Conservation (phyloP, 2,329 filamentous ascomycete species). For the Coniochaeta sp. region DNA sequence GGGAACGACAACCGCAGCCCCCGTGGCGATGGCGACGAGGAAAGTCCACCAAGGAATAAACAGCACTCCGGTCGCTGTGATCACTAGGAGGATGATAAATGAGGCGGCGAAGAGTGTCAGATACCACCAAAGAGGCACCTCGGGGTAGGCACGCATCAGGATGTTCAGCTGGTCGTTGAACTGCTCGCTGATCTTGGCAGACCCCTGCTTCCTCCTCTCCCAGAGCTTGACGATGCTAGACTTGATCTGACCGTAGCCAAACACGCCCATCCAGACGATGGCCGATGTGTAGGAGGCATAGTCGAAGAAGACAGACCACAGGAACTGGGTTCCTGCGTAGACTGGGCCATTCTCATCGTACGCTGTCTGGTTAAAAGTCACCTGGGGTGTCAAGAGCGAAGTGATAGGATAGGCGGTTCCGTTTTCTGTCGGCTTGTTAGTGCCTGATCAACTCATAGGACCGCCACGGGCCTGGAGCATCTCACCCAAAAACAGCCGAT, state of each 20-base stretch:
- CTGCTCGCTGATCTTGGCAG: slow-evolving; percentile 40
- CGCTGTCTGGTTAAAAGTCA: slow-evolving; percentile 31
- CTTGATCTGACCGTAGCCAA: slow-evolving; percentile 41
- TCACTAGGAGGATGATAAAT: slow-evolving; percentile 36
- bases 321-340: slow-evolving; percentile 49
- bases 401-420: slow-evolving; percentile 35
- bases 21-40: slow-evolving; percentile 47
- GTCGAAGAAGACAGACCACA: slow-evolving; percentile 54
- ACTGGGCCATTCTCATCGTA: slow-evolving; percentile 43
- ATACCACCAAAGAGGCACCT: slow-evolving; percentile 55
- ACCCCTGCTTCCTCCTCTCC: slow-evolving; percentile 25
- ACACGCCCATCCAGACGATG: slow-evolving; percentile 50
- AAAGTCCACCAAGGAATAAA: slow-evolving; percentile 55
- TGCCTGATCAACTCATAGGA: no score
- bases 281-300: slow-evolving; percentile 52
- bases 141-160: slow-evolving; percentile 46
- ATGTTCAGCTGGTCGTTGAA: slow-evolving; percentile 53
- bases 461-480: no score
- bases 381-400: slow-evolving; percentile 34
- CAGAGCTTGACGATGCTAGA: slow-evolving; percentile 35
- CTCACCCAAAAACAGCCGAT: slow-evolving; percentile 39
- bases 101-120: slow-evolving; percentile 38
- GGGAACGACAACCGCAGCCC: slow-evolving; percentile 47
- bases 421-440: slow-evolving; percentile 46
- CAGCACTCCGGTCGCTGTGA: slow-evolving; percentile 41